phyloP scores from a whole-genome alignment of 2,329 filamentous ascomycete species.

The Xylariaceae sp. region DNA sequence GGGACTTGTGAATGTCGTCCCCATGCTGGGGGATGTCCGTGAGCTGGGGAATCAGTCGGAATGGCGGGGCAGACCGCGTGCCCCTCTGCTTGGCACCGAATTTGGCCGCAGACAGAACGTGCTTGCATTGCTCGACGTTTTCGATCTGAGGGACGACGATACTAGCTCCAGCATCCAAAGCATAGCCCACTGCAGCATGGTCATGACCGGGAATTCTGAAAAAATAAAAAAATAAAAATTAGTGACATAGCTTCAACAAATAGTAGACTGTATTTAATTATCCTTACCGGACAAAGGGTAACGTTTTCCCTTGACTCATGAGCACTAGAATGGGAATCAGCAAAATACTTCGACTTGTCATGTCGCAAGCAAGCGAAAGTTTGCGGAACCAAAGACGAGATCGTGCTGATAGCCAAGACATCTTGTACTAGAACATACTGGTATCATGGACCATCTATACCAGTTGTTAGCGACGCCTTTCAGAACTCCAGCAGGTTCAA shows the following conservation, averaged over 20 bases:
- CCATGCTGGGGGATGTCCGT: slow-evolving; percentile 33
- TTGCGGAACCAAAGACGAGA: too few species aligned
- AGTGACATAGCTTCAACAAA: too few species aligned
- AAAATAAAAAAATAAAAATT: too few species aligned
- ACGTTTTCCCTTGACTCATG: slow-evolving; percentile 40
- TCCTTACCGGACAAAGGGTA: slow-evolving; percentile 38
- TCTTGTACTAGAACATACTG: too few species aligned
- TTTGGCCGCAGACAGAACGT: slow-evolving; percentile 39
- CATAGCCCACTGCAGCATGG: slow-evolving; percentile 42
- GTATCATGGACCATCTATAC: slow-evolving; percentile 40
- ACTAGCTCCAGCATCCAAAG: slow-evolving; percentile 44
- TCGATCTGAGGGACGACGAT: slow-evolving; percentile 44
- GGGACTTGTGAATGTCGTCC: slow-evolving; percentile 32
- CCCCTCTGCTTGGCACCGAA: slow-evolving; percentile 36
- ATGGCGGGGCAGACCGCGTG: slow-evolving; percentile 42
- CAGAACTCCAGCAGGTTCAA: neutral
- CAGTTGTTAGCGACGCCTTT: neutral
- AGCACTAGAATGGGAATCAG: slow-evolving; percentile 24
- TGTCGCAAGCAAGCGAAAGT: too few species aligned
- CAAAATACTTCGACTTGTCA: too few species aligned
- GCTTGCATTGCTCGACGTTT: slow-evolving; percentile 40
- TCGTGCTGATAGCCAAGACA: too few species aligned
- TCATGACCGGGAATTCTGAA: slow-evolving; percentile 42
- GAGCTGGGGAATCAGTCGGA: slow-evolving; percentile 35
- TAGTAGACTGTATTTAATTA: neutral